A percentile compares a stretch with the other conserved stretches of the same genome.
These are phyloP conservation scores for Hymenoscyphus fraxineus DNA, from an alignment of 2,329 filamentous ascomycete genomes.

Conservation along the genomic window DNA sequence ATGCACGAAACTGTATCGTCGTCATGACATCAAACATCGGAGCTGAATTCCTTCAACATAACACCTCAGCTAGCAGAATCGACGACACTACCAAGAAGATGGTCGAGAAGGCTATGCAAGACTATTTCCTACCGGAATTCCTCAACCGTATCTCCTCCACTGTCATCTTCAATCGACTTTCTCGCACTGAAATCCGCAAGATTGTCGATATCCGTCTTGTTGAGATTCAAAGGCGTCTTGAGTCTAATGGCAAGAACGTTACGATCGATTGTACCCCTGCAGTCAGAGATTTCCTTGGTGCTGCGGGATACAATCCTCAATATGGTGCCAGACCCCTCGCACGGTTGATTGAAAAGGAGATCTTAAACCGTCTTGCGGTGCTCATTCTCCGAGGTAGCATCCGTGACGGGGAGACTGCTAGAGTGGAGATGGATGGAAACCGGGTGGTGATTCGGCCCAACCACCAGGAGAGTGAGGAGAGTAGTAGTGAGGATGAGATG, in stretches of 20 bases:
- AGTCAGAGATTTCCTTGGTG: constrained; percentile 89
- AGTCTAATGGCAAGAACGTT: constrained; percentile 80
- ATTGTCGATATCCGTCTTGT: constrained; percentile 86
- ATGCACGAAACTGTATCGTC: constrained; percentile 97
- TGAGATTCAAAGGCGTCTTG: constrained; percentile 91
- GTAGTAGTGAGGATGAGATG: constrained; percentile 69
- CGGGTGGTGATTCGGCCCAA: constrained; percentile 81
- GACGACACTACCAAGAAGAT: constrained; percentile 81
- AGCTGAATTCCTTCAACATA: constrained; percentile 85
- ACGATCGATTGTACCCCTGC: constrained; percentile 76
- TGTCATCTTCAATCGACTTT: constrained; percentile 98
- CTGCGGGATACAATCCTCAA: constrained; percentile 87
- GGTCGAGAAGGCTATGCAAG: constrained; percentile 84
- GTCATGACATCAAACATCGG: constrained; percentile 99
- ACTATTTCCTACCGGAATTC: constrained; percentile 98
- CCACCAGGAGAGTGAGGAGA: constrained; percentile 70
- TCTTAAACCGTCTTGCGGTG: constrained; percentile 88
- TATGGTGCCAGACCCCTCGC: constrained; percentile 89
- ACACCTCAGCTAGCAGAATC: constrained; percentile 72
- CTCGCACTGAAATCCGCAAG: constrained; percentile 81
- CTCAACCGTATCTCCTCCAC: constrained; percentile 94
- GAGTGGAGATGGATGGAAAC: constrained; percentile 73
- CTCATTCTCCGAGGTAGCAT: constrained; percentile 83
- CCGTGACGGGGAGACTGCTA: constrained; percentile 78
- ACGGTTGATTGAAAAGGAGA: constrained; percentile 92